These are phyloP conservation scores for Macrophomina phaseolina DNA, from an alignment of 2,329 filamentous ascomycete species.

Conservation along the genomic window DNA sequence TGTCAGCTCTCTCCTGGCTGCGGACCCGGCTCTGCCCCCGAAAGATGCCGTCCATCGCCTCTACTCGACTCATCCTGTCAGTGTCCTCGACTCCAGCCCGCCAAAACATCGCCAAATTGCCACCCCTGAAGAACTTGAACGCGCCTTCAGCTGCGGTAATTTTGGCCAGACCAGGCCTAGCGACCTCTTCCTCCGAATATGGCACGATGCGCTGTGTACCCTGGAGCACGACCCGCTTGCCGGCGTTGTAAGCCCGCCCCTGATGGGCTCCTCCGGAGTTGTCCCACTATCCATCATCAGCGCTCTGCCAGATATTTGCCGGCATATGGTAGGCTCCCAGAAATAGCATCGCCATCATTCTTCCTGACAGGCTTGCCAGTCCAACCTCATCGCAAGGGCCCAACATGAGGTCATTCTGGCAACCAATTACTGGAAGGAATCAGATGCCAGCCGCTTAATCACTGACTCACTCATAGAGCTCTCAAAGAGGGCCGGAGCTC, in stretches of 20 bases:
- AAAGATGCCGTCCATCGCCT: conserved; percentile 62
- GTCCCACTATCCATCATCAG: conserved; percentile 73
- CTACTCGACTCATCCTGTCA: conserved; percentile 50
- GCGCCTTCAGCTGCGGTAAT: conserved; percentile 66
- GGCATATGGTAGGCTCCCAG: conserved; percentile 61
- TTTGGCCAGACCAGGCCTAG: conserved; percentile 70
- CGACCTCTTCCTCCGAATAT: conserved; percentile 71
- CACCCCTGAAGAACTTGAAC: conserved; percentile 54
- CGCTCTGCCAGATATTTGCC: conserved; percentile 71
- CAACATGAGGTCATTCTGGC: conserved; percentile 75
- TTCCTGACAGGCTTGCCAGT: conserved; percentile 37
- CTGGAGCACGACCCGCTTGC: conserved; percentile 58
- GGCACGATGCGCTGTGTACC: conserved; percentile 67
- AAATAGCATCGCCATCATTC: not conserved
- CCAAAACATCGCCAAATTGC: conserved; percentile 30
- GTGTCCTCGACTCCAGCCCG: conserved; percentile 35
- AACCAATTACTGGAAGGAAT: conserved; percentile 78
- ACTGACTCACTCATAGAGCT: conserved; percentile 73
- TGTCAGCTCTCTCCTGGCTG: conserved; percentile 62
- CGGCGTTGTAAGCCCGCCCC: conserved; percentile 63
- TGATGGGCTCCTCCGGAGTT: conserved; percentile 67
- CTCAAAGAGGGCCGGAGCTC: conserved; percentile 65
- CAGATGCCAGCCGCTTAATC: conserved; percentile 69
- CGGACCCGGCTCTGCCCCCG: conserved; percentile 57
- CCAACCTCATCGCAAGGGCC: conserved; percentile 75